Percentiles rank a stretch among this genome's conserved stretches.
phyloP scores from a whole-genome alignment of 2,329 filamentous ascomycete species.

The Fusarium beomiforme region DNA sequence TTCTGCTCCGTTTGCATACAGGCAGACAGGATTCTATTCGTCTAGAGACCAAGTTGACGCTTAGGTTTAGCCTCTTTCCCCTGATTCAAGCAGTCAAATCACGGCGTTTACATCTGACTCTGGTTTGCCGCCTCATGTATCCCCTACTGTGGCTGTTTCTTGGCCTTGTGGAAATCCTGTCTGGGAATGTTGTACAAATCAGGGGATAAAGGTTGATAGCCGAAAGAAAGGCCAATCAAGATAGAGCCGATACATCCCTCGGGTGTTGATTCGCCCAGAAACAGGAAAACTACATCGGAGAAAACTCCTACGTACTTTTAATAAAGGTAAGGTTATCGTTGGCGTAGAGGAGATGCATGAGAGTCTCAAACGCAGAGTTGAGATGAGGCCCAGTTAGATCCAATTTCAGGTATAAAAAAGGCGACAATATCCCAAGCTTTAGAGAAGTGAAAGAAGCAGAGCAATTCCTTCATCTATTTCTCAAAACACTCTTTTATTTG shows the following conservation, averaged over 20 bases:
- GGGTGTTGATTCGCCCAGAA: constrained; percentile 10
- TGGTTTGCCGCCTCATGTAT: background rate
- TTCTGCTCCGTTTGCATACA: constrained; percentile 15
- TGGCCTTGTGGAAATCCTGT: constrained; percentile 19
- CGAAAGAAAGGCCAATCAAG: constrained; percentile 35
- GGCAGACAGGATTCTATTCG: constrained; percentile 9
- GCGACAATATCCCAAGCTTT: background rate
- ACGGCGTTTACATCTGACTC: background rate
- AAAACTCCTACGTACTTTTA: background rate
- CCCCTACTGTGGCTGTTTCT: constrained; percentile 13
- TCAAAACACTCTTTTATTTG: constrained; percentile 8
- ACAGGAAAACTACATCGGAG: constrained; percentile 10
- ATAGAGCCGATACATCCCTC: constrained; percentile 26
- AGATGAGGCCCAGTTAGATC: background rate
- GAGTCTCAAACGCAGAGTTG: background rate
- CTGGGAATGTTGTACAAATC: constrained; percentile 24
- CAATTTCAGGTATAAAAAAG: constrained; percentile 23
- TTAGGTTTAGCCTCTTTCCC: constrained; percentile 1
- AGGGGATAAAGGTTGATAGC: constrained; percentile 16
- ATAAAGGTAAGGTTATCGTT: constrained; percentile 32
- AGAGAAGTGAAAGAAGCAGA: background rate
- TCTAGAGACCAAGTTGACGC: background rate
- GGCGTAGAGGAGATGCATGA: background rate
- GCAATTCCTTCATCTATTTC: background rate
- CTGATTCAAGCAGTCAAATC: constrained; percentile 14